Conservation (phyloP, 2,329 filamentous ascomycete species). For the Dendrostoma leiphaemia region DNA sequence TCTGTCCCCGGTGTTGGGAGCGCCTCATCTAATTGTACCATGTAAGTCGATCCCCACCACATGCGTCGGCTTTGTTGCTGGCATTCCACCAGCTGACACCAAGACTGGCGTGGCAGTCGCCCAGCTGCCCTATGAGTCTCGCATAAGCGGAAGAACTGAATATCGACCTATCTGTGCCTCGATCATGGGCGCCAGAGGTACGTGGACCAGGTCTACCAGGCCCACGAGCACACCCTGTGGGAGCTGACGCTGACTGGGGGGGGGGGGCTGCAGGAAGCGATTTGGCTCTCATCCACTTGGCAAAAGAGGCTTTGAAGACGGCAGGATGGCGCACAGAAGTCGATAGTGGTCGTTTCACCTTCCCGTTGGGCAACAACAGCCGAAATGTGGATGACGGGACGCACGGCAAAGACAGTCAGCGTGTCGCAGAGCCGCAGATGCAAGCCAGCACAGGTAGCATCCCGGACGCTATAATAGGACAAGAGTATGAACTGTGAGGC, state of each 20-base stretch:
- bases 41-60: slow-evolving; percentile 9
- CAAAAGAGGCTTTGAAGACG: not conserved
- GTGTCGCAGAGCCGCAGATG: not conserved
- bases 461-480: too few species aligned
- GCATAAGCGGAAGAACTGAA: slow-evolving; percentile 7
- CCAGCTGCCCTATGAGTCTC: slow-evolving; percentile 15
- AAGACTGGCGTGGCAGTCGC: too few species aligned
- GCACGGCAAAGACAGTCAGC: not conserved
- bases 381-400: slow-evolving; percentile 7
- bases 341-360: slow-evolving; percentile 10
- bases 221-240: too few species aligned
- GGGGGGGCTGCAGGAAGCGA: slow-evolving; percentile 9
- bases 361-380: slow-evolving; percentile 11
- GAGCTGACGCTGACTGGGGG: not conserved
- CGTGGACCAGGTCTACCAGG: not conserved
- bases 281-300: slow-evolving; percentile 7
- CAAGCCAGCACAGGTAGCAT: not conserved
- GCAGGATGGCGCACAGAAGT: slow-evolving; percentile 13
- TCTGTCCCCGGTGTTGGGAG: slow-evolving; percentile 11
- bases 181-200: slow-evolving; percentile 16
- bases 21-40: slow-evolving; percentile 11
- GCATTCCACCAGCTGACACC: too few species aligned
- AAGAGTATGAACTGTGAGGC: slow-evolving; percentile 8
- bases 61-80: too few species aligned
- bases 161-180: slow-evolving; percentile 12